Conservation (phyloP, 345 rosid genomes). For the Diplotaxis tenuifolia region DNA sequence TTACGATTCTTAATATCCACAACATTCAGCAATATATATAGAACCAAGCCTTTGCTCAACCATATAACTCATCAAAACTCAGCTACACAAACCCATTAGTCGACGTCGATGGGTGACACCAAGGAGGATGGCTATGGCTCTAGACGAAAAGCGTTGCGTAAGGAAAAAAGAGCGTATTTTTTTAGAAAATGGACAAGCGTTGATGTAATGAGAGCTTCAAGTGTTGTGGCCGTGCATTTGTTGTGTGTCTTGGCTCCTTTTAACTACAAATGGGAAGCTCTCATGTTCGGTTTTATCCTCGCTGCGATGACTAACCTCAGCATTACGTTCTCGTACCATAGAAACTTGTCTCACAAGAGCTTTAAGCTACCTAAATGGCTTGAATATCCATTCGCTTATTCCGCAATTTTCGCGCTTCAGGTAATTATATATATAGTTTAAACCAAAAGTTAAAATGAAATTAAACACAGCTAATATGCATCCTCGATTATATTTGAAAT, state of each 20-base stretch:
- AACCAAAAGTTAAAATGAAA: too few relatives aligned
- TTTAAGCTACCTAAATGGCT: too few relatives aligned
- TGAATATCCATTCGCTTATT: too few relatives aligned
- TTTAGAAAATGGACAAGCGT: slow-evolving; percentile 31
- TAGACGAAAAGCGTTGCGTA: slow-evolving; percentile 13
- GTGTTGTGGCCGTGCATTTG: slow-evolving; percentile 30
- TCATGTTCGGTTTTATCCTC: slow-evolving; percentile 16
- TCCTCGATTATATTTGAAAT: too few relatives aligned
- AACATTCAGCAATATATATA: slow-evolving; percentile 23
- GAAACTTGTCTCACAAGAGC: slow-evolving; percentile 37
- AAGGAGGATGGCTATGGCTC: slow-evolving; percentile 20
- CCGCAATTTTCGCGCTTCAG: too few relatives aligned
- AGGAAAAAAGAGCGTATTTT: slow-evolving; percentile 14
- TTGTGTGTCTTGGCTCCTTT: slow-evolving; percentile 31
- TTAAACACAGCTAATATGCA: too few relatives aligned
- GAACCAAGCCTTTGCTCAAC: not conserved
- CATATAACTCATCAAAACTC: slow-evolving; percentile 12
- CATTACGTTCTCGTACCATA: slow-evolving; percentile 41
- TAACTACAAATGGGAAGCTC: slow-evolving; percentile 36
- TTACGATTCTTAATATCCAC: slow-evolving; percentile 25
- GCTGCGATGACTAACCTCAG: slow-evolving; percentile 17
- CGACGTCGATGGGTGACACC: slow-evolving; percentile 25
- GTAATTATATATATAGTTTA: too few relatives aligned
- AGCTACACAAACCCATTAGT: not conserved
- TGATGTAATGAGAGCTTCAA: slow-evolving; percentile 26